Evolutionary conservation across 2,329 filamentous ascomycete genomes (phyloP).

Genomic region (Bipolaris cookei): DNA sequence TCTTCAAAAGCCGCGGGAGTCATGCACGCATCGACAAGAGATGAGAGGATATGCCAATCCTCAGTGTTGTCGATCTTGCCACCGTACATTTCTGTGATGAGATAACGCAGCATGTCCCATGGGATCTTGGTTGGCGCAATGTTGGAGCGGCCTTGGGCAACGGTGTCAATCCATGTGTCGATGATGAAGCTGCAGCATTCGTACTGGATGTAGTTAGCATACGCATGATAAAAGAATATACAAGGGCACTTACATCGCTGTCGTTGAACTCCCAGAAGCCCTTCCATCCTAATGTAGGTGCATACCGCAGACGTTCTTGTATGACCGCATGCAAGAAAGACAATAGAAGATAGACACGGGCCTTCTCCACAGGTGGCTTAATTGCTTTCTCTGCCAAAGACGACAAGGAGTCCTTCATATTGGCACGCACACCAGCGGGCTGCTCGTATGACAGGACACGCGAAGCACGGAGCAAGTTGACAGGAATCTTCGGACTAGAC

Average conservation of each 20-base stretch:
- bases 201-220: constrained; percentile 66
- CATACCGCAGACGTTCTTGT: constrained; percentile 92
- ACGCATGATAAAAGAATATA: constrained; percentile 1
- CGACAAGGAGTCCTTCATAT: constrained; percentile 97
- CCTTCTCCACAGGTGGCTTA: constrained; percentile 88
- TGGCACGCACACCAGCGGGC: constrained; percentile 91
- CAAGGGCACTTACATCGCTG: constrained; percentile 81
- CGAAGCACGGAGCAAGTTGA: constrained; percentile 91
- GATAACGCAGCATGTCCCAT: constrained; percentile 91
- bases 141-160: constrained; percentile 86
- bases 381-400: constrained; percentile 76
- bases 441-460: constrained; percentile 98
- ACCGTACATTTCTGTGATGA: constrained; percentile 93
- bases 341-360: constrained; percentile 85
- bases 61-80: constrained; percentile 94
- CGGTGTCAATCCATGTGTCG: constrained; percentile 87
- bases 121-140: constrained; percentile 92
- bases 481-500: constrained; percentile 92
- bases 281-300: constrained; percentile 94
- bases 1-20: constrained; percentile 91
- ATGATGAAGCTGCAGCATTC: constrained; percentile 97
- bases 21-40: constrained; percentile 77
- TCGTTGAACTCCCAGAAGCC: constrained; percentile 99
- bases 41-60: constrained; percentile 76
- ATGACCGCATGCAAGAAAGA: constrained; percentile 96